These are phyloP conservation scores for Aureobasidium zeae DNA, from an alignment of 2,329 filamentous ascomycete species.

Conservation along the genomic window DNA sequence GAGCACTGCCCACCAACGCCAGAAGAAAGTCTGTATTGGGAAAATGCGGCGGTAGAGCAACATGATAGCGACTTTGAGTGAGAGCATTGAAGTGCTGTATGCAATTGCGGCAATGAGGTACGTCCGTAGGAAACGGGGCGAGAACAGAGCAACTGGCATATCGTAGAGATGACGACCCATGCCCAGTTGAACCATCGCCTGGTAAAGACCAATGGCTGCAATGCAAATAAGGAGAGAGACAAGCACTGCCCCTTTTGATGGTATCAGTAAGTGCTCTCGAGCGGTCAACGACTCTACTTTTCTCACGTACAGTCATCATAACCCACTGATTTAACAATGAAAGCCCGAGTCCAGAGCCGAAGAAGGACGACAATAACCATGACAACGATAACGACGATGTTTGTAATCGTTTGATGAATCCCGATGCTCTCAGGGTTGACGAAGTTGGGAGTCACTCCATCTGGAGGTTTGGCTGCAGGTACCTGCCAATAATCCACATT, in stretches of 20 bases:
- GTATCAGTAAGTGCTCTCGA: background rate
- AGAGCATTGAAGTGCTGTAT: conserved; percentile 16
- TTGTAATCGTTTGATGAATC: conserved; percentile 1
- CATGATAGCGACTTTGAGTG: conserved; percentile 21
- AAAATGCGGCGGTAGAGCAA: conserved; percentile 14
- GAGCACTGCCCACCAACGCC: conserved; percentile 14
- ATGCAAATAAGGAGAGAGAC: conserved; percentile 7
- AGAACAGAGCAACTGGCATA: conserved; percentile 7
- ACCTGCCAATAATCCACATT: conserved; percentile 7
- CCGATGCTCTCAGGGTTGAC: conserved; percentile 8
- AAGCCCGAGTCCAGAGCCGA: conserved; percentile 12
- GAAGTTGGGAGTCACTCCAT: conserved; percentile 8
- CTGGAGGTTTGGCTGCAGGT: conserved; percentile 4
- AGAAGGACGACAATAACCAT: conserved; percentile 7
- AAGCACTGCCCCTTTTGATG: conserved; percentile 6
- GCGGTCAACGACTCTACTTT: too few relatives aligned
- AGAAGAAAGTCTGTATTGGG: conserved; percentile 9
- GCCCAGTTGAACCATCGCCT: conserved; percentile 6
- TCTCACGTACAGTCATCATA: conserved; percentile 14
- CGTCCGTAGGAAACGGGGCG: conserved; percentile 4
- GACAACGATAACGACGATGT: background rate
- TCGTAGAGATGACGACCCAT: conserved; percentile 13
- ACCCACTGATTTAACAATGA: conserved; percentile 12
- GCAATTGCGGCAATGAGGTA: conserved; percentile 10
- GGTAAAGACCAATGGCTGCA: conserved; percentile 9